Conservation (phyloP, 306 rosid genomes). For the Begonia peltatifolia region DNA sequence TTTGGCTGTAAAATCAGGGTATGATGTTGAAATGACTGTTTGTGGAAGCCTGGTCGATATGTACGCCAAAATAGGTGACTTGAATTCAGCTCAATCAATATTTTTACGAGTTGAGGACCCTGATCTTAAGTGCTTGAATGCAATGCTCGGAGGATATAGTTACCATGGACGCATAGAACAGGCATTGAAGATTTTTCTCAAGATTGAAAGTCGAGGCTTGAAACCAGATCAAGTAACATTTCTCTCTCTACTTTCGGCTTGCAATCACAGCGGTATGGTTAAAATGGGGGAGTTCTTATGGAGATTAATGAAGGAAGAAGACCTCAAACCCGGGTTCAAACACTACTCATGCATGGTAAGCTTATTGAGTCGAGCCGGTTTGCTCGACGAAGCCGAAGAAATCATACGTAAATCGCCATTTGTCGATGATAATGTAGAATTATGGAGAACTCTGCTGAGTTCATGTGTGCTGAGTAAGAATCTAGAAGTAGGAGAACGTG, state of each 20-base stretch:
- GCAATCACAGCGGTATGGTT: conserved; percentile 47
- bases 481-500: conserved; percentile 51
- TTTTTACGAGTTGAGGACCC: conserved; percentile 43
- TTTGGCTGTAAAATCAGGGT: conserved; percentile 47
- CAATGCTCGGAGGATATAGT: conserved; percentile 85
- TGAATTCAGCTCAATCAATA: conserved; percentile 32
- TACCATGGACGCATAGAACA: conserved; percentile 61
- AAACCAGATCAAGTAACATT: conserved; percentile 62
- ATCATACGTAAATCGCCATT: conserved; percentile 46
- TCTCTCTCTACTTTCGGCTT: conserved; percentile 59
- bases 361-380: conserved; percentile 53
- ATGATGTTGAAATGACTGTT: conserved; percentile 44
- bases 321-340: conserved; percentile 54
- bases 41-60: conserved; percentile 73
- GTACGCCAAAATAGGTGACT: conserved; percentile 73
- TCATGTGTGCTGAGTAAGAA: conserved; percentile 49
- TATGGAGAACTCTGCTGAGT: conserved; percentile 73
- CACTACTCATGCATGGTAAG: conserved; percentile 82
- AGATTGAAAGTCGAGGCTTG: conserved; percentile 38
- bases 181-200: conserved; percentile 42
- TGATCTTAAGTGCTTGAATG: conserved; percentile 80
- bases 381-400: conserved; percentile 54
- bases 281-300: conserved; percentile 50
- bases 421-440: conserved; percentile 30
- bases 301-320: conserved; percentile 40